Conservation (phyloP, 23 red algal genomes). For the Agarophyton chilense region DNA sequence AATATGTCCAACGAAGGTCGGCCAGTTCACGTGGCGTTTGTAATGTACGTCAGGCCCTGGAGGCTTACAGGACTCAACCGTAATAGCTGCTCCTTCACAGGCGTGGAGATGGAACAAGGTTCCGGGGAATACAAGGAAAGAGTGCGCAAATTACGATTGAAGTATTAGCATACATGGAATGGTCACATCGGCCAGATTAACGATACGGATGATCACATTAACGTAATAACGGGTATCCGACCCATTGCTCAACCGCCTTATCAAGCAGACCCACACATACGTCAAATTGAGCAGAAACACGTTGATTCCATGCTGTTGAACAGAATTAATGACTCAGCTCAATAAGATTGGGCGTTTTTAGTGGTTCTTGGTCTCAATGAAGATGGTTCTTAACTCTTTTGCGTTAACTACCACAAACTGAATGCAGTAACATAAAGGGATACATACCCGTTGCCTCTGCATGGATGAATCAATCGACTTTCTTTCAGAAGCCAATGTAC, state of each 20-base stretch:
- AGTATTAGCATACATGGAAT: neutral
- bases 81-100: no score
- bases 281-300: neutral
- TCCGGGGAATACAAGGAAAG: no score
- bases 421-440: neutral
- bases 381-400: conserved; percentile 10
- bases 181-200: neutral
- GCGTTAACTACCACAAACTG: conserved; percentile 32
- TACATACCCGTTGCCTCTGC: conserved; percentile 17
- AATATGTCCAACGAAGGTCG: no score
- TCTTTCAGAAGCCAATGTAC: conserved; percentile 11
- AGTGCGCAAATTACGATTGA: neutral
- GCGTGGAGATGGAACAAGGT: no score
- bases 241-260: conserved; percentile 10
- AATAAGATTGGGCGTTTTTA: neutral
- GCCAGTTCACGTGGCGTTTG: no score
- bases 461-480: conserved; percentile 41
- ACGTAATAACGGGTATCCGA: neutral
- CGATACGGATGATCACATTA: neutral
- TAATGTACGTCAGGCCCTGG: no score
- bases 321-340: neutral
- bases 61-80: no score
- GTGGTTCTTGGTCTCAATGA: conserved; percentile 9
- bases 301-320: conserved; percentile 2
- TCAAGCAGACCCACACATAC: neutral